phyloP scores from a whole-genome alignment of 306 rosid species.

The Elaeagnus macrophylla region DNA sequence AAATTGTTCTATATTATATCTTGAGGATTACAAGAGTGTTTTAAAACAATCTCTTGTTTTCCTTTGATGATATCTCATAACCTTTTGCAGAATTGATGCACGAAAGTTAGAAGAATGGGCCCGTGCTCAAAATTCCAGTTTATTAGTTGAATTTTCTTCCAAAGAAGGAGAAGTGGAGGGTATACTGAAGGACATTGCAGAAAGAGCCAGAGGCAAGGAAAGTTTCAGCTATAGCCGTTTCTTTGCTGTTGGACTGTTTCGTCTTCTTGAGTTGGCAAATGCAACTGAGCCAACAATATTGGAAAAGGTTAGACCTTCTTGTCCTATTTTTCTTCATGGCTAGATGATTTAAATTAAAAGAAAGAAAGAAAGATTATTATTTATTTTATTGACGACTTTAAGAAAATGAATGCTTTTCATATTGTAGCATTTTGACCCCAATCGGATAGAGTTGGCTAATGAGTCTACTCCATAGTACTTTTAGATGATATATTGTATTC shows the following conservation, averaged over 20 bases:
- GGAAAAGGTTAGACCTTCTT: constrained; percentile 61
- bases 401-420: too few species aligned
- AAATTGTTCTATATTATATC: too few species aligned
- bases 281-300: constrained; percentile 80
- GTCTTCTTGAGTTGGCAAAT: constrained; percentile 89
- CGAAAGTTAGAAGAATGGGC: constrained; percentile 94
- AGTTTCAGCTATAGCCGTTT: constrained; percentile 90
- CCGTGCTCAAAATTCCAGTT: constrained; percentile 57
- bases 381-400: neutral
- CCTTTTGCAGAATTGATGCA: constrained; percentile 56
- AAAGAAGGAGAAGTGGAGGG: constrained; percentile 89
- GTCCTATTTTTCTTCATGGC: neutral
- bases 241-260: constrained; percentile 92
- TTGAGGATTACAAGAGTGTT: too few species aligned
- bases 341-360: neutral
- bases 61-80: too few species aligned
- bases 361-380: too few species aligned
- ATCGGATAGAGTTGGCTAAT: too few species aligned
- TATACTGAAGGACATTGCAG: constrained; percentile 69
- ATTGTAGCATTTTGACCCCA: too few species aligned
- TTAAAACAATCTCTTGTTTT: too few species aligned
- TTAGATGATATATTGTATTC: too few species aligned
- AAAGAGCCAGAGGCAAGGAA: constrained; percentile 69
- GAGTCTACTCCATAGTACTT: too few species aligned
- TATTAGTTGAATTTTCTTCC: constrained; percentile 73